Conservation (phyloP, 495 filamentous ascomycete genomes). For the Hypoxylon trugodes region DNA sequence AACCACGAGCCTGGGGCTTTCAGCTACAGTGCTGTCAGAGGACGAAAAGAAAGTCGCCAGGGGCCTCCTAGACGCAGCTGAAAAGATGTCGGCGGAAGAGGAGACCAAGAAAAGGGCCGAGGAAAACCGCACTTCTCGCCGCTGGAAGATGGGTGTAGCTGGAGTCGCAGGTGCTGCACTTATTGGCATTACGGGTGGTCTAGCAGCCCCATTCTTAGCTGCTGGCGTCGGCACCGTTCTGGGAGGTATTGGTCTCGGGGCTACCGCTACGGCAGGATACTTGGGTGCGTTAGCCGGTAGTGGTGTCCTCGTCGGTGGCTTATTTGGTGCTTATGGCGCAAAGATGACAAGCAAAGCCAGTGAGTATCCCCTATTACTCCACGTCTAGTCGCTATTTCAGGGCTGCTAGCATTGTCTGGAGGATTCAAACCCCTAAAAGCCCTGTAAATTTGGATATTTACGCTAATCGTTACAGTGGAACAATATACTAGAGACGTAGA, state of each 20-base stretch:
- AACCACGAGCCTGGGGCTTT: slow-evolving; percentile 71
- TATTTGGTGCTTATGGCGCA: slow-evolving; percentile 91
- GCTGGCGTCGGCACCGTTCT: slow-evolving; percentile 84
- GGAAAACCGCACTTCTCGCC: slow-evolving; percentile 68
- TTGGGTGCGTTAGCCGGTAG: slow-evolving; percentile 83
- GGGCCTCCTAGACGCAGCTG: slow-evolving; percentile 75
- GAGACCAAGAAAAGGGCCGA: slow-evolving; percentile 74
- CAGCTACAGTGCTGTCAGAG: slow-evolving; percentile 69
- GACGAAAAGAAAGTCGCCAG: slow-evolving; percentile 80
- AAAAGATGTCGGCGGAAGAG: slow-evolving; percentile 74
- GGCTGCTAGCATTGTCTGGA: too few relatives aligned
- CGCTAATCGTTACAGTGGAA: slow-evolving; percentile 66
- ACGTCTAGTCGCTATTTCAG: background rate
- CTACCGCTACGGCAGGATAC: slow-evolving; percentile 74
- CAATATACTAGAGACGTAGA: slow-evolving; percentile 86
- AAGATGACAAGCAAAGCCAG: slow-evolving; percentile 73
- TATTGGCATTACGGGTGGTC: slow-evolving; percentile 82
- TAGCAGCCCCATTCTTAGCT: slow-evolving; percentile 85
- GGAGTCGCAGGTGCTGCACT: slow-evolving; percentile 84
- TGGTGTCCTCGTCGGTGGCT: slow-evolving; percentile 77
- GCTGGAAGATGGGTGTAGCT: slow-evolving; percentile 79
- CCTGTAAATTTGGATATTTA: slow-evolving; percentile 48
- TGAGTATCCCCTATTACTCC: slow-evolving; percentile 48
- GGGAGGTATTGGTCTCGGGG: slow-evolving; percentile 84
- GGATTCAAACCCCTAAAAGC: too few relatives aligned